Evolutionary conservation across 169 alveolate species (phyloP).

Genomic region (Plasmodium billcollinsi): DNA sequence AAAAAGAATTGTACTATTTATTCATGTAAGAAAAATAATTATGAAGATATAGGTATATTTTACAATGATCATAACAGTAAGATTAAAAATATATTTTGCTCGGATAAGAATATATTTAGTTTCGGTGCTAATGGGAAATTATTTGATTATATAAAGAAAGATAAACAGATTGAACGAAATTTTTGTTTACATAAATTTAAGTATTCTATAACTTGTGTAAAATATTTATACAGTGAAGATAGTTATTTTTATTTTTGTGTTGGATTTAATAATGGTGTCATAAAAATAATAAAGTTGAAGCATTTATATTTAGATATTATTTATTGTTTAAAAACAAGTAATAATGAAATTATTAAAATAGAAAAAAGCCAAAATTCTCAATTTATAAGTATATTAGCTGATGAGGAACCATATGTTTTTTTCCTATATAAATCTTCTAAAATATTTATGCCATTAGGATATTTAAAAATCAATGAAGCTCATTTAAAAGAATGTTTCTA

Average conservation of each 20-base stretch:
- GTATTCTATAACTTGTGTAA: slow-evolving; percentile 34
- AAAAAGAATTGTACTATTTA: slow-evolving; percentile 42
- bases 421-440: slow-evolving; percentile 13
- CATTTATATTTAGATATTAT: slow-evolving; percentile 48
- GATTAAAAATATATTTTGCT: slow-evolving; percentile 44
- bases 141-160: slow-evolving; percentile 28
- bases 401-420: slow-evolving; percentile 52
- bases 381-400: slow-evolving; percentile 33
- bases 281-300: slow-evolving; percentile 38
- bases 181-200: slow-evolving; percentile 36
- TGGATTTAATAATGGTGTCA: slow-evolving; percentile 61
- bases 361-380: slow-evolving; percentile 23
- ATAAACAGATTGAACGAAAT: slow-evolving; percentile 35
- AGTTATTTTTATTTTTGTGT: slow-evolving; percentile 43
- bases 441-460: slow-evolving; percentile 33
- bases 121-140: slow-evolving; percentile 49
- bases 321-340: slow-evolving; percentile 45
- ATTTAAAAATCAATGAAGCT: slow-evolving; percentile 20
- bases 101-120: slow-evolving; percentile 31
- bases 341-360: slow-evolving; percentile 28
- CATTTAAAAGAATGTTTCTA: slow-evolving; percentile 17
- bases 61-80: slow-evolving; percentile 45
- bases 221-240: slow-evolving; percentile 28
- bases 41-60: slow-evolving; percentile 48
- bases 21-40: slow-evolving; percentile 39